Evolutionary conservation across 768 basidiomycete genomes (phyloP), one percentile per base, ranked within the genome.

Genomic region (Polyporus arcularius): DNA sequence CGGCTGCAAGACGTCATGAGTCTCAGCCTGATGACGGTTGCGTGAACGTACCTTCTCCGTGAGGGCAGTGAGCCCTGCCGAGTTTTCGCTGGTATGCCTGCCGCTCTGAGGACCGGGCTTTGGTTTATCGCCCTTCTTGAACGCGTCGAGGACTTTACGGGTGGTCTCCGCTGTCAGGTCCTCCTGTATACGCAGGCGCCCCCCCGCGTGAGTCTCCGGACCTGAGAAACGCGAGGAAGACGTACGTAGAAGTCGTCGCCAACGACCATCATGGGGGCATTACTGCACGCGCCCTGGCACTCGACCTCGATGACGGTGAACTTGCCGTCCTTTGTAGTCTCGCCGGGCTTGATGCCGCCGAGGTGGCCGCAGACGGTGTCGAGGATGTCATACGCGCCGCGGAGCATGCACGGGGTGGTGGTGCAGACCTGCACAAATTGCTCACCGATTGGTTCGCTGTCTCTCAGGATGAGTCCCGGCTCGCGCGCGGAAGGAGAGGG

Each of bases 401-500:
- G 82, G 39, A 99, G 82, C 90, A 96, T 96, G 79, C 97, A 99
- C 16, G 97, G 97, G 8, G 97, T 98, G 39, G 97, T 98, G 32
- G 97, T 98, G 82, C 97, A 99, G 58, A 98, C 92, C 77, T 98
- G 96, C 38, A 99, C 88, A 70, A 98, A 98, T 73, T 98, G 82
- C 67, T 90, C 78, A 30, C 94, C 96, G 56, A 98, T 93, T 5
- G 96, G 96, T 75, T 97, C 95, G 55, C 94, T 95, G 61, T 28
- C 21, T 10, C 14, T 51, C 50, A 52, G 39, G 46, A 9, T 8
- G 12, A 10, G n/a, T 21, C 21, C 21, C 35, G 35, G 35, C 6
- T 11, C 11, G 35, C 11, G 30, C 42, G 9, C 28, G 48, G 31
- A 47, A 21, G 40, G 52, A 46, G 31, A 53, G 42, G 21, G 39